A percentile compares a stretch with the other conserved stretches of the same genome.
Conservation (phyloP, 2,329 filamentous ascomycete genomes). For the Penicillium nordicum region DNA sequence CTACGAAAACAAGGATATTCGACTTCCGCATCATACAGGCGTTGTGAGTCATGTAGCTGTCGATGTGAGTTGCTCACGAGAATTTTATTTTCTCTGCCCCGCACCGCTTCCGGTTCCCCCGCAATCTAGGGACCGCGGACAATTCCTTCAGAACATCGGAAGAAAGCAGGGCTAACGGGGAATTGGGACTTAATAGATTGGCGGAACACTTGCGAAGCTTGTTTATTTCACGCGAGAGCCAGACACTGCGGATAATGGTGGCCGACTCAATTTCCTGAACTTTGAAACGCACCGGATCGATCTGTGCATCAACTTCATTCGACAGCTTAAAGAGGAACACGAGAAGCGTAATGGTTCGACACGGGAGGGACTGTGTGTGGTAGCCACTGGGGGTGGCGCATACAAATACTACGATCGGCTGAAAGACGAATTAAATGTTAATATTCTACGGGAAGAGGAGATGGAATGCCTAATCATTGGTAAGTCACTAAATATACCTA, state of each 20-base stretch:
- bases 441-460: conserved; percentile 90
- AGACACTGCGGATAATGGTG: conserved; percentile 73
- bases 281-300: conserved; percentile 96
- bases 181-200: conserved; percentile 61
- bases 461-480: conserved; percentile 98
- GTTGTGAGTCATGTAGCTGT: conserved; percentile 96
- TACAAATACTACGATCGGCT: conserved; percentile 97
- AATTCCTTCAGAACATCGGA: not conserved
- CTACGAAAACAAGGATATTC: conserved; percentile 84
- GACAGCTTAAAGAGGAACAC: conserved; percentile 78
- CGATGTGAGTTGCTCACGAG: conserved; percentile 62
- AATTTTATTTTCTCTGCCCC: conserved; percentile 14
- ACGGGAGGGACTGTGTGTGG: conserved; percentile 74
- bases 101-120: conserved; percentile 27
- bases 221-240: conserved; percentile 95
- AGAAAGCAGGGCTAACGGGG: not conserved
- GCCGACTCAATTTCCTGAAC: conserved; percentile 88
- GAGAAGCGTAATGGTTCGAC: conserved; percentile 67
- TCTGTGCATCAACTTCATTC: conserved; percentile 88
- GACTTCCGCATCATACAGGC: conserved; percentile 91
- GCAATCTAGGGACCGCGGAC: conserved; percentile 18
- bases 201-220: conserved; percentile 90
- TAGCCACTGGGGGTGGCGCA: conserved; percentile 93
- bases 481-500: conserved; percentile 37
- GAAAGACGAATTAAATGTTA: conserved; percentile 74